These are phyloP conservation scores for Podaxis sp. DNA, from an alignment of 768 basidiomycete genomes.

Conservation along the genomic window DNA sequence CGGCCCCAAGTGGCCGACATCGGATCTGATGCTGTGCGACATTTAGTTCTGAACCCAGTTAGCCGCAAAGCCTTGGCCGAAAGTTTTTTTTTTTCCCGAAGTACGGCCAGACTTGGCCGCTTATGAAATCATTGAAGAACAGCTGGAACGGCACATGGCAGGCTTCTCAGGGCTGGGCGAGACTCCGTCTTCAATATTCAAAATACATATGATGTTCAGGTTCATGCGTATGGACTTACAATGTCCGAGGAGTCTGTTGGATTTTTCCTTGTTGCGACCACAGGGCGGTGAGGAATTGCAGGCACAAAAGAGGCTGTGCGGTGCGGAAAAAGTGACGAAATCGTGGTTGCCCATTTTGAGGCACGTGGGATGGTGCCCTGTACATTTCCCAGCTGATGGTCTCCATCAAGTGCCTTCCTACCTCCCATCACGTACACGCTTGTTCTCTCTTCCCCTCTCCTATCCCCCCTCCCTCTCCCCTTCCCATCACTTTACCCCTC, in stretches of 20 bases:
- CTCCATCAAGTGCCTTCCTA: neutral
- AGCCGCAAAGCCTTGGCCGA: neutral
- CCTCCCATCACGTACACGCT: constrained; percentile 1
- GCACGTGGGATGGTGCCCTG: neutral
- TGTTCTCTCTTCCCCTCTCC: neutral
- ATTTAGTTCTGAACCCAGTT: neutral
- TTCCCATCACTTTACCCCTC: neutral
- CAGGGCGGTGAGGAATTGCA: no score
- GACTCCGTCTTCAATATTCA: no score
- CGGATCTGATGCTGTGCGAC: neutral
- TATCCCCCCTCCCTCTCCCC: neutral
- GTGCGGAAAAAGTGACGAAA: neutral
- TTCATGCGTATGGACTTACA: no score
- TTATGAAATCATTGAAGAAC: neutral
- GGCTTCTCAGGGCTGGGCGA: no score
- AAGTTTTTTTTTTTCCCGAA: neutral
- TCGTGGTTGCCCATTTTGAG: neutral
- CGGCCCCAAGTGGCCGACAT: neutral
- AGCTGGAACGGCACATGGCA: no score
- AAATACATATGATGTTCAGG: no score
- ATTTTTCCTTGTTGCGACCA: no score
- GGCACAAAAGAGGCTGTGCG: neutral
- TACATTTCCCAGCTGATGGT: constrained; percentile 3
- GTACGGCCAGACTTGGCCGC: neutral
- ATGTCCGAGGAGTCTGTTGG: no score